phyloP scores from a whole-genome alignment of 2,329 filamentous ascomycete genomes.

The Fusarium oxysporum region DNA sequence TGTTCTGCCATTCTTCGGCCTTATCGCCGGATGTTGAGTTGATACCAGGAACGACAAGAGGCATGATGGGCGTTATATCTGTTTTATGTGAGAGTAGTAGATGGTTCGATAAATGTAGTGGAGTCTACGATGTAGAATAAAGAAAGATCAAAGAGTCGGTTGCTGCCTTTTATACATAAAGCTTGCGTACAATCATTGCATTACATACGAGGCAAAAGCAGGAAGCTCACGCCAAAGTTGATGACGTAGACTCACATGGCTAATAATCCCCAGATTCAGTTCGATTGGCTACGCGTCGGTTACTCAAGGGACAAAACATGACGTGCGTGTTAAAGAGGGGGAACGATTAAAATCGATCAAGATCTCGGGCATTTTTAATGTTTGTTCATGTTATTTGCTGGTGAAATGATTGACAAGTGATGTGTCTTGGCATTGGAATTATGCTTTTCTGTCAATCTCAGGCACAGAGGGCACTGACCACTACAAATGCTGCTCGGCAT shows the following conservation, averaged over 20 bases:
- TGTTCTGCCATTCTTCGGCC: conserved; percentile 69
- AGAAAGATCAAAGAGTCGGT: not conserved
- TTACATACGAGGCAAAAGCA: conserved; percentile 16
- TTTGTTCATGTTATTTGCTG: not conserved
- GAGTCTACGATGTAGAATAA: not conserved
- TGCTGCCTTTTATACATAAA: conserved; percentile 27
- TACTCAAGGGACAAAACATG: conserved; percentile 25
- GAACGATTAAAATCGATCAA: conserved; percentile 8
- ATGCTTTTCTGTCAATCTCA: conserved; percentile 31
- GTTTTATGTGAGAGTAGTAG: not conserved
- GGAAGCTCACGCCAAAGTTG: conserved; percentile 27
- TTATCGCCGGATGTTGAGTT: conserved; percentile 59
- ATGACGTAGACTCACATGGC: conserved; percentile 47
- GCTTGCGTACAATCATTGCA: conserved; percentile 11
- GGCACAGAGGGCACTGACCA: conserved; percentile 24
- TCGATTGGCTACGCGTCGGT: conserved; percentile 36
- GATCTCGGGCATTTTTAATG: conserved; percentile 8
- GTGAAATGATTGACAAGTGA: not conserved
- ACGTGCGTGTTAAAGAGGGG: conserved; percentile 22
- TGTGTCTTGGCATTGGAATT: conserved; percentile 20
- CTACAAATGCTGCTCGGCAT: conserved; percentile 2
- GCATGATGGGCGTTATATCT: conserved; percentile 59
- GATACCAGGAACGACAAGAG: conserved; percentile 72
- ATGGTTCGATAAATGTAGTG: not conserved
- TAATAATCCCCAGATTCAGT: conserved; percentile 14